Conservation (phyloP, 2,329 filamentous ascomycete species). For the Aspergillus cejpii region DNA sequence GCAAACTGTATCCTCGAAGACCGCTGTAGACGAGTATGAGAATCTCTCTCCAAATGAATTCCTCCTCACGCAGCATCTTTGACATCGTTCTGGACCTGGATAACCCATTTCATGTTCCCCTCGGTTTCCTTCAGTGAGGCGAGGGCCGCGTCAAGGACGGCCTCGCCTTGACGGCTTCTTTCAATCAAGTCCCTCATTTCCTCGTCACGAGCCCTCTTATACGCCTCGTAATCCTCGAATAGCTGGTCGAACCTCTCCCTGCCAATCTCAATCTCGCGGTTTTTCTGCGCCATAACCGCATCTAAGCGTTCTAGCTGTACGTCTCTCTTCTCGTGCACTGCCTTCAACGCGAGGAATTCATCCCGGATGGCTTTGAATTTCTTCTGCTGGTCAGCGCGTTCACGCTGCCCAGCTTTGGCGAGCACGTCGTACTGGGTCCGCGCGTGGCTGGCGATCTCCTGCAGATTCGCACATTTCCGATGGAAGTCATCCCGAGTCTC, state of each 20-base stretch:
- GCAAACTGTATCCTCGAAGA: background rate
- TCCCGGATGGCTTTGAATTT: constrained; percentile 35
- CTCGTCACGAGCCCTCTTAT: constrained; percentile 39
- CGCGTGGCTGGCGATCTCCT: constrained; percentile 36
- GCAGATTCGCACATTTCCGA: constrained; percentile 34
- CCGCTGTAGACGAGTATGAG: too few relatives aligned
- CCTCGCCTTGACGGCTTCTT: constrained; percentile 25
- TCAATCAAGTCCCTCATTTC: constrained; percentile 33
- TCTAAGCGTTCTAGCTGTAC: constrained; percentile 38
- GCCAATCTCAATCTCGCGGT: constrained; percentile 38
- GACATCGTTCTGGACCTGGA: constrained; percentile 37
- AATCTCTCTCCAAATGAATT: background rate
- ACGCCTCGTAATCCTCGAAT: constrained; percentile 36
- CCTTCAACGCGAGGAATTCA: constrained; percentile 30
- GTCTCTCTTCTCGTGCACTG: constrained; percentile 34
- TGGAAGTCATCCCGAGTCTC: constrained; percentile 38
- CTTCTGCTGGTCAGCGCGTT: constrained; percentile 36
- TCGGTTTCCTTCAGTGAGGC: constrained; percentile 38
- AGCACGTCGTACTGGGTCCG: constrained; percentile 42
- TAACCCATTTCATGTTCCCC: constrained; percentile 45
- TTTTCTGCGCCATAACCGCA: constrained; percentile 43
- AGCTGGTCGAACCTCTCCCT: constrained; percentile 39
- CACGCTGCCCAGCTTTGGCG: constrained; percentile 35
- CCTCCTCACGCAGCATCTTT: constrained; percentile 22
- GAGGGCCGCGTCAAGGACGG: constrained; percentile 33